Evolutionary conservation across 2,329 filamentous ascomycete species (phyloP).

Genomic region (Gremmenia infestans): DNA sequence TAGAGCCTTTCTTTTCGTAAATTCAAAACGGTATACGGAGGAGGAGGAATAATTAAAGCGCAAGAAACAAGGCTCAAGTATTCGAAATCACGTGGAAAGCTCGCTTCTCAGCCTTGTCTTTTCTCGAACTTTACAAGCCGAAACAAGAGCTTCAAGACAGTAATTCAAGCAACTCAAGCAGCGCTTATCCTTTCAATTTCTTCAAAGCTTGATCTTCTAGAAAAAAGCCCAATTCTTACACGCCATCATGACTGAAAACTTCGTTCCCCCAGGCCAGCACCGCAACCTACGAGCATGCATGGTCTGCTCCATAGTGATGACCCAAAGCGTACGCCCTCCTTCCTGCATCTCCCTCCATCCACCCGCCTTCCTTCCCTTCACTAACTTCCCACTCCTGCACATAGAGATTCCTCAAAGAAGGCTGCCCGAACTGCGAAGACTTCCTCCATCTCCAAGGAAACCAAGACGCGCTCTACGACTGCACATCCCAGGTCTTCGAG

Average conservation of each 20-base stretch:
- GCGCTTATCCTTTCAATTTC: not conserved
- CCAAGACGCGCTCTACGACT: slow-evolving; percentile 78
- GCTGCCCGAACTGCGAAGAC: slow-evolving; percentile 95
- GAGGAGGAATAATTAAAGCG: no score
- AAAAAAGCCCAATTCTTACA: not conserved
- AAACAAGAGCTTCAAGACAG: not conserved
- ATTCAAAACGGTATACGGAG: no score
- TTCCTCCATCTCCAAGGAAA: slow-evolving; percentile 80
- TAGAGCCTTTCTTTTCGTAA: no score
- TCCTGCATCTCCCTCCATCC: no score
- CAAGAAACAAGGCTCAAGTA: no score
- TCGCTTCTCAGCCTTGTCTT: not conserved
- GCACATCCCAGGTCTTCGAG: slow-evolving; percentile 94
- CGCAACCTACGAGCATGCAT: slow-evolving; percentile 94
- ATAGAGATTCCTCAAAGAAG: slow-evolving; percentile 77
- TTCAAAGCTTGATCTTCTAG: not conserved
- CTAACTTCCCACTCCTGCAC: slow-evolving; percentile 6
- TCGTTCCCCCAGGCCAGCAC: slow-evolving; percentile 68
- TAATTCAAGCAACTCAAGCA: not conserved
- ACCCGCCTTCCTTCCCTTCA: not conserved
- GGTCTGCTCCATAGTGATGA: slow-evolving; percentile 94
- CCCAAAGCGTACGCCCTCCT: slow-evolving; percentile 56
- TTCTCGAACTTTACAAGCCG: not conserved
- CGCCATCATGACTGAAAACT: slow-evolving; percentile 46
- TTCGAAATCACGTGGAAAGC: not conserved